Evolutionary conservation across 2,329 filamentous ascomycete genomes (phyloP).

Genomic region (Talaromyces islandicus): DNA sequence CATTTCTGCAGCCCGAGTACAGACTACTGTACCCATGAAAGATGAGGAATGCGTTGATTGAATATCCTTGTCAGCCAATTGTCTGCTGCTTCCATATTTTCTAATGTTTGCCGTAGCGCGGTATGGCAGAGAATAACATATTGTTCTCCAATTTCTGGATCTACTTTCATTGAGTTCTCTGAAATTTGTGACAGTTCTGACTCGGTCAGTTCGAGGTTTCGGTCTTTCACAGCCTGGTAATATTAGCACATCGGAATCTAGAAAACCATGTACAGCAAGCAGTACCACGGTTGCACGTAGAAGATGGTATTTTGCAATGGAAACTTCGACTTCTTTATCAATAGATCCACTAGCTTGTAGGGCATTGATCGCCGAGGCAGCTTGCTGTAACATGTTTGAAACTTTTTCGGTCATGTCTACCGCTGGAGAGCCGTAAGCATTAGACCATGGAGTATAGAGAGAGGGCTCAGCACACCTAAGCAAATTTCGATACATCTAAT

Average conservation of each 20-base stretch:
- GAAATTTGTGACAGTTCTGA: constrained; percentile 63
- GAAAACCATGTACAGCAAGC: constrained; percentile 47
- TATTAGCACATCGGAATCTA: background rate
- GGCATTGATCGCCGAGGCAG: constrained; percentile 44
- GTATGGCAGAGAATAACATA: constrained; percentile 65
- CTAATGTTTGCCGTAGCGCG: constrained; percentile 59
- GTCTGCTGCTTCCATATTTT: constrained; percentile 49
- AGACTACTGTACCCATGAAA: constrained; percentile 26
- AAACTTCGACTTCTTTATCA: constrained; percentile 10
- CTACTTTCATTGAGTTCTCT: constrained; percentile 32
- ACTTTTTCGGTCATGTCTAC: constrained; percentile 59
- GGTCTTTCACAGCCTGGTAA: constrained; percentile 15
- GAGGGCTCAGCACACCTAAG: background rate
- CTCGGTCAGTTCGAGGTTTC: constrained; percentile 68
- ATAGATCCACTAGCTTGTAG: background rate
- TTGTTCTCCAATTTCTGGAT: constrained; percentile 51
- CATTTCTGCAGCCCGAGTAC: background rate
- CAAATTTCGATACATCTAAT: constrained; percentile 8
- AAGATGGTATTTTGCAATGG: constrained; percentile 55
- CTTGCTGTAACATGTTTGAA: constrained; percentile 19
- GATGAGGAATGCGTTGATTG: constrained; percentile 51
- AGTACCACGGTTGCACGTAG: constrained; percentile 49
- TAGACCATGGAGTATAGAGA: constrained; percentile 29
- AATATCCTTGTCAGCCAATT: constrained; percentile 71
- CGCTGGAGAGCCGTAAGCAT: constrained; percentile 50